Conservation (phyloP, 805 yeast species). For the Candida tibetensis region DNA sequence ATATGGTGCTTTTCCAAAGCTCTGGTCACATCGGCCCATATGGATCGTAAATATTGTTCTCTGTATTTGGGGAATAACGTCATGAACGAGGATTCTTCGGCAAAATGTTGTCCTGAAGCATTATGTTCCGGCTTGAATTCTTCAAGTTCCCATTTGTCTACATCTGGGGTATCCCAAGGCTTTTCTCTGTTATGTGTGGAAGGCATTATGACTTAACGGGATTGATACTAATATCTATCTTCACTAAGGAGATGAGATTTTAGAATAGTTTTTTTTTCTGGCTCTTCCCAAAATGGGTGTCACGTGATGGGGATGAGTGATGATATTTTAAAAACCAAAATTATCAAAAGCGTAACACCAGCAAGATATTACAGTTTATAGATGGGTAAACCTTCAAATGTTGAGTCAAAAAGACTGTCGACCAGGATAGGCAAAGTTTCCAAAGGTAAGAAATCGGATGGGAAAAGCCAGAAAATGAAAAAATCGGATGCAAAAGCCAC, state of each 20-base stretch:
- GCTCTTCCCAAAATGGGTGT: too few relatives aligned
- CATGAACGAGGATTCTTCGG: conserved; percentile 95
- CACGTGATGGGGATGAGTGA: too few relatives aligned
- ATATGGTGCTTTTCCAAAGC: conserved; percentile 70
- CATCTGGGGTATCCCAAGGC: conserved; percentile 96
- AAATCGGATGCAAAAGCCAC: conserved; percentile 11
- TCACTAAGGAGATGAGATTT: conserved; percentile 4
- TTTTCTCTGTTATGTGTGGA: conserved; percentile 92
- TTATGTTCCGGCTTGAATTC: conserved; percentile 90
- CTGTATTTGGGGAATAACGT: conserved; percentile 95
- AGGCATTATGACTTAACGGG: conserved; percentile 53
- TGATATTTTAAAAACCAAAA: neutral
- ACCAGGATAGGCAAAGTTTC: conserved; percentile 3
- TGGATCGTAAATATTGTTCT: conserved; percentile 80
- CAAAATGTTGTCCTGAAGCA: conserved; percentile 78
- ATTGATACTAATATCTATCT: too few relatives aligned
- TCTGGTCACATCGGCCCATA: conserved; percentile 92
- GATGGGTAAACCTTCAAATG: too few relatives aligned
- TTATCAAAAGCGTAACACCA: neutral
- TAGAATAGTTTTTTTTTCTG: neutral
- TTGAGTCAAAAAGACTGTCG: neutral
- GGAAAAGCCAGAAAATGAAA: conserved; percentile 2
- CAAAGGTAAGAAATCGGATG: conserved; percentile 1
- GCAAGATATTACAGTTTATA: too few relatives aligned
- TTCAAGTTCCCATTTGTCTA: conserved; percentile 88